phyloP scores from a whole-genome alignment of 352 stramenopile species.

The Phytopythium boreale region DNA sequence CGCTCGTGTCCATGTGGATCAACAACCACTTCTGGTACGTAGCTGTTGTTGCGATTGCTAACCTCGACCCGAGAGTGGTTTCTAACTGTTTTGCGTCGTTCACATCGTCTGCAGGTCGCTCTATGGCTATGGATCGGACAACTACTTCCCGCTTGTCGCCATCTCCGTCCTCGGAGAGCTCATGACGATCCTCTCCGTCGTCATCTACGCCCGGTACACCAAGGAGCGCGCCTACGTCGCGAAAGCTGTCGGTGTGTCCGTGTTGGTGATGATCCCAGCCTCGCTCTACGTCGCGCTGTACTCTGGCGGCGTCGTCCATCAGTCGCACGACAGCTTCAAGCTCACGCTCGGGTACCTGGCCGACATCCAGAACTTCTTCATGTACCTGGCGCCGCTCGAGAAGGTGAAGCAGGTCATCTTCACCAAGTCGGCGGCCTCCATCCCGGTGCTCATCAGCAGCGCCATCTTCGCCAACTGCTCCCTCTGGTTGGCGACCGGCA shows the following conservation, averaged over 20 bases:
- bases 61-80: slow-evolving; percentile 22
- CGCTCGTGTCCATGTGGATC: slow-evolving; percentile 26
- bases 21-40: slow-evolving; percentile 26
- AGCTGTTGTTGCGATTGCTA: neutral
- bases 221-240: neutral
- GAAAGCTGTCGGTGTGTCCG: neutral
- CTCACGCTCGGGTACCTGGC: neutral
- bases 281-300: neutral
- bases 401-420: slow-evolving; percentile 12
- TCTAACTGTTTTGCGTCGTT: neutral
- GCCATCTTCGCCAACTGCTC: slow-evolving; percentile 4
- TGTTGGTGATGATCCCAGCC: neutral
- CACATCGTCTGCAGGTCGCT: neutral
- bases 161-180: neutral
- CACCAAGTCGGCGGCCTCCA: slow-evolving; percentile 1
- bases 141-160: neutral
- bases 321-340: neutral
- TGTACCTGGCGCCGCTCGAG: slow-evolving; percentile 11
- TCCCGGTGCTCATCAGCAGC: slow-evolving; percentile 6
- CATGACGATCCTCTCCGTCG: neutral
- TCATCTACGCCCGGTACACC: neutral
- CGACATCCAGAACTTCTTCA: neutral
- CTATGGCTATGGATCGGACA: neutral
- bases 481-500: slow-evolving; percentile 1
- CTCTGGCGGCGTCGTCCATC: neutral